Conservation (phyloP, 495 filamentous ascomycete species). For the Penicillium waksmanii region DNA sequence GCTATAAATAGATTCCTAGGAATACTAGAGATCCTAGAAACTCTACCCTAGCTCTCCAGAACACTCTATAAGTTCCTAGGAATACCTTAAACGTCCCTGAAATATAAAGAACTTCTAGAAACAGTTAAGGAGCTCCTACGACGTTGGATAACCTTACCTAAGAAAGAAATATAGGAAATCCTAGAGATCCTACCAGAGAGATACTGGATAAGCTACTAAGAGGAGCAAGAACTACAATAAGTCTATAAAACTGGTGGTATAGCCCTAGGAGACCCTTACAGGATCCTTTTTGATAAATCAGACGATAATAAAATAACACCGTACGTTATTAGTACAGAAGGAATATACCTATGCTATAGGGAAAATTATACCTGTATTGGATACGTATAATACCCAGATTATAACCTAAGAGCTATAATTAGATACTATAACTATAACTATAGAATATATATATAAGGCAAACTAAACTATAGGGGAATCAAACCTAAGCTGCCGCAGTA, state of each 20-base stretch:
- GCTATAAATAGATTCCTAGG: too few relatives aligned
- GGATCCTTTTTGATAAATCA: background rate
- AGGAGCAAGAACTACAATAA: background rate
- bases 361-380: background rate
- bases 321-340: background rate
- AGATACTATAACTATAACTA: background rate
- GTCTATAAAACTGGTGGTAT: background rate
- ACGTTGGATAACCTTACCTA: too few relatives aligned
- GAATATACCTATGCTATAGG: background rate
- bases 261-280: background rate
- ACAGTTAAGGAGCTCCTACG: background rate
- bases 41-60: too few relatives aligned
- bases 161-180: background rate
- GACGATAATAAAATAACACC: background rate
- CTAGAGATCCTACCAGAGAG: background rate
- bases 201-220: background rate
- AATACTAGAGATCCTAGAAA: too few relatives aligned
- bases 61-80: background rate
- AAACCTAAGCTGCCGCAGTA: background rate
- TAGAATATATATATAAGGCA: background rate
- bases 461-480: background rate
- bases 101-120: background rate
- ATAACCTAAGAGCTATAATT: background rate
- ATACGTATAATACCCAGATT: background rate
- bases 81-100: background rate